Percentiles rank a stretch among this genome's conserved stretches.
Conservation (phyloP, 106 monocot species). For the Ottelia alismoides region DNA sequence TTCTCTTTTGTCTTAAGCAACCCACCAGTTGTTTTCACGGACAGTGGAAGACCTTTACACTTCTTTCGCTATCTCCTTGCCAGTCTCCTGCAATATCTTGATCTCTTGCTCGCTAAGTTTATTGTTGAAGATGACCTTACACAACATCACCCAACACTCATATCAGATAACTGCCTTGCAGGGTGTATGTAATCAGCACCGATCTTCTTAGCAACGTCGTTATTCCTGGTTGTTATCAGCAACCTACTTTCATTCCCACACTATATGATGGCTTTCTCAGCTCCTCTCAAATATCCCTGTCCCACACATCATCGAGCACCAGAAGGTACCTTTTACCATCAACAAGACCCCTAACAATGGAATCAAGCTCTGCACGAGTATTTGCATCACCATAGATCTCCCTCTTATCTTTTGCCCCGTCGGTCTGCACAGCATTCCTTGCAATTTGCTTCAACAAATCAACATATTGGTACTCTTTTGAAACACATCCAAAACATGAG, state of each 20-base stretch:
- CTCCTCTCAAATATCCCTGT: not conserved
- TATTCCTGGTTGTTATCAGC: slow-evolving; percentile 2
- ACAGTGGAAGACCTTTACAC: slow-evolving; percentile 24
- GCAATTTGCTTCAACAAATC: slow-evolving; percentile 1
- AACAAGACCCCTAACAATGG: not conserved
- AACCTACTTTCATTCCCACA: not conserved
- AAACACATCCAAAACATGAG: slow-evolving; percentile 21
- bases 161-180: not conserved
- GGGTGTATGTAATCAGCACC: slow-evolving; percentile 1
- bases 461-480: not conserved
- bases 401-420: not conserved
- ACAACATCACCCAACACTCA: slow-evolving; percentile 3
- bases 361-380: not conserved
- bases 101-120: not conserved
- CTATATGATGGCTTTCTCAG: not conserved
- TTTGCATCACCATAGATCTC: not conserved
- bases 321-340: slow-evolving; percentile 2
- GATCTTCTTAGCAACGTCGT: slow-evolving; percentile 1
- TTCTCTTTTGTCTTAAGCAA: too few species aligned
- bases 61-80: slow-evolving; percentile 23
- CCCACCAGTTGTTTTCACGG: slow-evolving; percentile 23
- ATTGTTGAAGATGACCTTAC: not conserved
- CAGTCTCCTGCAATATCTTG: slow-evolving; percentile 5
- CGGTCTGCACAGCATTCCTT: too few species aligned
- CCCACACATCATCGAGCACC: slow-evolving; percentile 12